Evolutionary conservation across 441 rosid genomes (phyloP).

Genomic region (Pelargonium citronellum): DNA sequence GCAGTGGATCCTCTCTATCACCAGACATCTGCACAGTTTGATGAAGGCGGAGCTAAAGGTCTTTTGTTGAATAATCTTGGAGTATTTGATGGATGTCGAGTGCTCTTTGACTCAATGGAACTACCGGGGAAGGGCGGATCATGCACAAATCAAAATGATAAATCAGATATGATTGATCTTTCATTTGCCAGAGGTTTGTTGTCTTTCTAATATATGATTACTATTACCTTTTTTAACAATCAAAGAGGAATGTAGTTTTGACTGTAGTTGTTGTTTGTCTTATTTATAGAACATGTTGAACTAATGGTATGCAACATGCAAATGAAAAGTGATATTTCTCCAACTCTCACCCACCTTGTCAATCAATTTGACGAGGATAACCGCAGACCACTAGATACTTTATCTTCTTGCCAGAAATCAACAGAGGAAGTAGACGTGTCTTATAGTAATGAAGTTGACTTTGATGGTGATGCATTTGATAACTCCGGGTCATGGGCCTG

Average conservation of each 20-base stretch:
- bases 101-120: conserved; percentile 86
- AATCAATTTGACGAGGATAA: conserved; percentile 69
- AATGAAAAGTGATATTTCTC: conserved; percentile 68
- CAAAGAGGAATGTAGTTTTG: conserved; percentile 8
- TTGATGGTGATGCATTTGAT: conserved; percentile 48
- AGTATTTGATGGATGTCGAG: conserved; percentile 77
- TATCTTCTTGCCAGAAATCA: conserved; percentile 39
- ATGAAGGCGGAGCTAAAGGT: conserved; percentile 97
- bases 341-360: conserved; percentile 55
- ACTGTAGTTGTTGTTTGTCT: conserved; percentile 11
- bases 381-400: conserved; percentile 45
- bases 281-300: conserved; percentile 54
- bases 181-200: conserved; percentile 66
- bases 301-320: conserved; percentile 57
- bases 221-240: conserved; percentile 2
- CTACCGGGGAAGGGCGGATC: conserved; percentile 65
- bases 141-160: conserved; percentile 39
- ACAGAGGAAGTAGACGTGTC: conserved; percentile 34
- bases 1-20: conserved; percentile 93
- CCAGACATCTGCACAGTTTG: conserved; percentile 94
- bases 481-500: conserved; percentile 38
- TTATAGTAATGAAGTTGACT: conserved; percentile 35
- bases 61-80: conserved; percentile 84
- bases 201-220: conserved; percentile 8
- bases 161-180: conserved; percentile 56